Conservation (phyloP, 306 rosid species). For the Senna siamea region DNA sequence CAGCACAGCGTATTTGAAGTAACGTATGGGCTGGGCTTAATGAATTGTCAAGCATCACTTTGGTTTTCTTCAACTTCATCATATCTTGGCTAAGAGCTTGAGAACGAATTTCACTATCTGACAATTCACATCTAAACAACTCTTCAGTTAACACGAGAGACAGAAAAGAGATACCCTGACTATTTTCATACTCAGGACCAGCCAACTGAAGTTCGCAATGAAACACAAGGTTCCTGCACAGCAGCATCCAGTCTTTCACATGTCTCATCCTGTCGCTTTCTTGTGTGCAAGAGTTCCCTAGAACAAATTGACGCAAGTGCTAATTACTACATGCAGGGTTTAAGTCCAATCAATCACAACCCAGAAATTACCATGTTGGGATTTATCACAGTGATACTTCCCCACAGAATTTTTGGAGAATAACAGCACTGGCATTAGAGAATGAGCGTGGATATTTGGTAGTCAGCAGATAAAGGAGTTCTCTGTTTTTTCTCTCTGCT, state of each 20-base stretch:
- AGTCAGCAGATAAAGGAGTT: not conserved
- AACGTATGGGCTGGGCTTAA: conserved; percentile 73
- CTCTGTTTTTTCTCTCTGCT: not conserved
- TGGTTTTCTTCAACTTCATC: conserved; percentile 59
- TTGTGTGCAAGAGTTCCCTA: conserved; percentile 71
- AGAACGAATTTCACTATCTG: conserved; percentile 52
- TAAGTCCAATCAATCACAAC: not conserved
- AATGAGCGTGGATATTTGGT: not conserved
- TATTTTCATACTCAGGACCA: conserved; percentile 62
- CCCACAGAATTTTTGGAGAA: not conserved
- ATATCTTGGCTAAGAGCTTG: conserved; percentile 69
- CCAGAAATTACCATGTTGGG: not conserved
- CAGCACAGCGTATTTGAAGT: conserved; percentile 63
- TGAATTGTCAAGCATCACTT: conserved; percentile 59
- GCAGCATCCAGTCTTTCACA: conserved; percentile 50
- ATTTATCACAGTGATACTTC: conserved; percentile 7
- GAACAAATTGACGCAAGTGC: conserved; percentile 30
- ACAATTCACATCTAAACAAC: conserved; percentile 58
- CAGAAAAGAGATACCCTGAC: conserved; percentile 58
- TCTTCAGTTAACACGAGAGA: conserved; percentile 59
- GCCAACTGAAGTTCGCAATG: conserved; percentile 66
- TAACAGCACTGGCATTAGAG: not conserved
- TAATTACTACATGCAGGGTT: not conserved
- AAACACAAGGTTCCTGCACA: conserved; percentile 59
- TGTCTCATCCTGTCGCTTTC: conserved; percentile 61